These are phyloP conservation scores for Tilletia caries DNA, from an alignment of 1,284 basidiomycete genomes.

Conservation along the genomic window DNA sequence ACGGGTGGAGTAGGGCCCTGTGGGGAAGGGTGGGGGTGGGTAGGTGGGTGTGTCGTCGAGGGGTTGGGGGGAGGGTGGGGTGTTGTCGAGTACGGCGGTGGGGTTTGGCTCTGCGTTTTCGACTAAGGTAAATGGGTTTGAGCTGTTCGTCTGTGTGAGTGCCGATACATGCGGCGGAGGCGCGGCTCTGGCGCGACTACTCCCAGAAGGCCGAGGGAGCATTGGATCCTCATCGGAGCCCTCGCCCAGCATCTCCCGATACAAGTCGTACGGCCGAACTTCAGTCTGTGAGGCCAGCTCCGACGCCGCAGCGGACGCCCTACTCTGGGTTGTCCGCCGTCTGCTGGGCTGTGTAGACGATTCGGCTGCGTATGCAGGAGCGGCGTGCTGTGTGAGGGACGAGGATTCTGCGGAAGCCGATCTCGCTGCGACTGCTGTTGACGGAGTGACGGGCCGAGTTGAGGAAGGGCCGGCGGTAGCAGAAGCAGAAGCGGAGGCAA, in stretches of 20 bases:
- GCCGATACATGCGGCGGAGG: neutral
- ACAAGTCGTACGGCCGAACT: constrained; percentile 2
- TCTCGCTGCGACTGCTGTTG: no score
- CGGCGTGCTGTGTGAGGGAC: no score
- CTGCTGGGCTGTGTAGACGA: neutral
- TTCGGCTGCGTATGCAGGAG: neutral
- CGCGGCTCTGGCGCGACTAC: neutral
- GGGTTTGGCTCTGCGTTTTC: neutral
- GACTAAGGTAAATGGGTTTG: no score
- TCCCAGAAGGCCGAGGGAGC: no score
- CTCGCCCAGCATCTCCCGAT: constrained; percentile 6
- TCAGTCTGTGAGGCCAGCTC: constrained; percentile 9
- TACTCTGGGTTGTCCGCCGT: neutral
- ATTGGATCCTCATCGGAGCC: constrained; percentile 11
- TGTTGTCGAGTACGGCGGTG: neutral
- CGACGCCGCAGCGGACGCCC: constrained; percentile 1
- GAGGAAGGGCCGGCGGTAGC: neutral
- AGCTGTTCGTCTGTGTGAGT: no score
- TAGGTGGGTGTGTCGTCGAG: neutral
- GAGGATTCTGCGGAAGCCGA: no score
- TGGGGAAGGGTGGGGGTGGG: constrained; percentile 1
- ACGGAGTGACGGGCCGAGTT: no score
- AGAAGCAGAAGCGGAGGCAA: neutral
- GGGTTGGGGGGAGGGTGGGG: no score
- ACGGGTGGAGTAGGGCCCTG: constrained; percentile 1